Conservation (phyloP, 768 basidiomycete species). For the Leccinum uliginosum region DNA sequence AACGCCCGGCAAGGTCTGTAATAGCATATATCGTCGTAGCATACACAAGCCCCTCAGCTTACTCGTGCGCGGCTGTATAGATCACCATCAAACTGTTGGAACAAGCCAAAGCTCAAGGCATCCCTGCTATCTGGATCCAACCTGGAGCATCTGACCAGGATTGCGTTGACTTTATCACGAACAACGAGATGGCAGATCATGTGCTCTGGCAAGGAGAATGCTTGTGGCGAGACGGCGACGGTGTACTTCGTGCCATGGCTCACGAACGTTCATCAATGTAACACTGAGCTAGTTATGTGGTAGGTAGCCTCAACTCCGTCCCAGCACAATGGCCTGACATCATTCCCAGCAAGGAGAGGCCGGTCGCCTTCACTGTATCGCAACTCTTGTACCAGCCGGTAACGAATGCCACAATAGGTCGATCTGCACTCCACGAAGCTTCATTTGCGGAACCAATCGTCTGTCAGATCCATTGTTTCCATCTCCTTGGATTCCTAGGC, state of each 20-base stretch:
- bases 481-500: not conserved
- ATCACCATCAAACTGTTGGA: slow-evolving; percentile 66
- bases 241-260: slow-evolving; percentile 30
- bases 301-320: not conserved
- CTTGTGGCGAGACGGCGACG: slow-evolving; percentile 73
- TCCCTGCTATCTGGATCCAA: slow-evolving; percentile 86
- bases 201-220: slow-evolving; percentile 85
- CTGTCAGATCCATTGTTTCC: not conserved
- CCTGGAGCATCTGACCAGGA: slow-evolving; percentile 75
- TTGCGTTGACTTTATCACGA: slow-evolving; percentile 62
- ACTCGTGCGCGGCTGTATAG: slow-evolving; percentile 33
- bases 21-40: not conserved
- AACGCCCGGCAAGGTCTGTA: slow-evolving; percentile 63
- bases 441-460: not conserved
- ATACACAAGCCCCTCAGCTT: not conserved
- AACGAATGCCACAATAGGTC: not conserved
- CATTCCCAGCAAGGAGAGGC: not conserved
- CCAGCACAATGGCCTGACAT: not conserved
- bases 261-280: slow-evolving; percentile 24
- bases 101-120: slow-evolving; percentile 60
- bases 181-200: slow-evolving; percentile 56
- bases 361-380: not conserved
- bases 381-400: not conserved
- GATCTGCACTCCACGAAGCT: not conserved
- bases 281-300: not conserved